Conservation (phyloP, 441 rosid genomes). For the Brassica balearica region DNA sequence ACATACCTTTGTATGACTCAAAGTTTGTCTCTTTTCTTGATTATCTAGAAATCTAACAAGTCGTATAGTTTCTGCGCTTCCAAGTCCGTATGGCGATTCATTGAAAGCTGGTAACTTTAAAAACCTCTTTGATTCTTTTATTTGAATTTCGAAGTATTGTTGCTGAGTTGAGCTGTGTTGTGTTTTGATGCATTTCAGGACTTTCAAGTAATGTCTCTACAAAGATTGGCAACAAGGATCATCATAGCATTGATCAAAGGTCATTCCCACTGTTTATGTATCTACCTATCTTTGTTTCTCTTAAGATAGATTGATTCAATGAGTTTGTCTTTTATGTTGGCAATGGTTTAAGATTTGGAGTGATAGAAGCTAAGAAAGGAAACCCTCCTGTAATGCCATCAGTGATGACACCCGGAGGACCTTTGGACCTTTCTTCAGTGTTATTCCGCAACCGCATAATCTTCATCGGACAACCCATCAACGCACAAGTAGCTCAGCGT, state of each 20-base stretch:
- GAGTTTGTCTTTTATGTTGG: too few relatives aligned
- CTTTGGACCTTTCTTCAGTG: slow-evolving; percentile 82
- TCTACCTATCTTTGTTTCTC: not conserved
- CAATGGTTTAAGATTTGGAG: slow-evolving; percentile 46
- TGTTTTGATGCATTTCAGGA: slow-evolving; percentile 52
- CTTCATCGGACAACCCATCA: slow-evolving; percentile 84
- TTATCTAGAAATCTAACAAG: slow-evolving; percentile 54
- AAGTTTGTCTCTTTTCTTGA: not conserved
- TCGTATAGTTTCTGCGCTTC: slow-evolving; percentile 39
- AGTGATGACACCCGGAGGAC: slow-evolving; percentile 89
- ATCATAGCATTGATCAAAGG: slow-evolving; percentile 35
- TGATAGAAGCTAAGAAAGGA: slow-evolving; percentile 60
- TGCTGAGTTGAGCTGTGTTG: not conserved
- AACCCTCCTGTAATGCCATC: slow-evolving; percentile 94
- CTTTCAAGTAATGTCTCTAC: slow-evolving; percentile 53
- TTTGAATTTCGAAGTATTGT: not conserved
- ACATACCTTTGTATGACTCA: not conserved
- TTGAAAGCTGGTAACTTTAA: slow-evolving; percentile 53
- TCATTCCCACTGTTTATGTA: slow-evolving; percentile 3
- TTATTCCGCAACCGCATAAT: slow-evolving; percentile 83
- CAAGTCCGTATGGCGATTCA: slow-evolving; percentile 43
- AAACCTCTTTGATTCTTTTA: not conserved
- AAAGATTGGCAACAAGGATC: slow-evolving; percentile 27
- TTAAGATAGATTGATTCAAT: slow-evolving; percentile 4
- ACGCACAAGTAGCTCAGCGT: slow-evolving; percentile 85